Evolutionary conservation across 257 asterid genomes (phyloP), one percentile per base, ranked within the genome.

Genomic region (Craterostigma plantagineum): DNA sequence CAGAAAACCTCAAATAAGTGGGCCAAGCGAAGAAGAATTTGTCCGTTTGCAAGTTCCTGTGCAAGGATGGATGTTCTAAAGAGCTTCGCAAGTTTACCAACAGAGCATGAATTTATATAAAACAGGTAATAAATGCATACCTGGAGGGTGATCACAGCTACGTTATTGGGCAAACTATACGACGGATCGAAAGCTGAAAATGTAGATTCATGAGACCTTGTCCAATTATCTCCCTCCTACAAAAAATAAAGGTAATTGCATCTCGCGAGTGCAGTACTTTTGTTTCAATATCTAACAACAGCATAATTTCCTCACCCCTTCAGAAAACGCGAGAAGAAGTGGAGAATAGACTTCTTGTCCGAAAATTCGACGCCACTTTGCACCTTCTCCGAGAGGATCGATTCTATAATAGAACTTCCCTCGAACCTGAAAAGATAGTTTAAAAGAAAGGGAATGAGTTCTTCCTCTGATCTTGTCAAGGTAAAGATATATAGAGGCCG

Each of bases 261-360:
- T 10, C 43, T 16, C 45, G 17, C 4, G 13, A 11, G n/a, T n/a
- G n/a, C n/a, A n/a, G n/a, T 2, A 41, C 2, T 1, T 3, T 11
- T 41, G 12, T 8, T 14, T 15, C 13, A 41, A 11, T 11, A 3
- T 3, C 14, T 11, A 34, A 37, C 37, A 17, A 46, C 12, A 8
- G 14, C 40, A 44, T 30, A 30, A 43, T 55, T 42, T 18, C 46
- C 63, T 41, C 57, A 75, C 94, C 77, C 70, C 81, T 55, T 75
- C 79, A 41, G 84, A 54, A 62, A 82, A 82, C 49, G 94, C 92
- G 51, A 83, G 60, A 45, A 90, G 87, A 49, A 90, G 66, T 0
- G 99, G 99, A 7, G 99, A 90, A 63, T 90, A 83, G 48, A 83
- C 77, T 68, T 83, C 92, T 57, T 90, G 99, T 18, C 94, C 99